phyloP scores from a whole-genome alignment of 495 filamentous ascomycete genomes.

The Aspergillus steynii region DNA sequence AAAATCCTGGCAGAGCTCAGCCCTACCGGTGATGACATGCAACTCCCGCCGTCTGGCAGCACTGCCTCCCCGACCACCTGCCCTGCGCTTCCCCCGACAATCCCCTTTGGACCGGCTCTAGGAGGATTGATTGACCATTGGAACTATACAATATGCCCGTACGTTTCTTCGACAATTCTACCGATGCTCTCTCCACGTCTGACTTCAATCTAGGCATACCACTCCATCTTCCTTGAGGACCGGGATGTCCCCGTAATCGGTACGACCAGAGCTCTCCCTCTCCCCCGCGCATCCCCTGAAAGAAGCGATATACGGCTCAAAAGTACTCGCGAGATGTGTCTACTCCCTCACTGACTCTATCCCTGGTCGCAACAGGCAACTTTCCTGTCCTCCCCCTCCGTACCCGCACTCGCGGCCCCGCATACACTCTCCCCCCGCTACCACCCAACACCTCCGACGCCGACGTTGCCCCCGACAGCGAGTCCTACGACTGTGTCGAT shows the following conservation, averaged over 20 bases:
- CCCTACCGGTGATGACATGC: conserved; percentile 39
- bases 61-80: conserved; percentile 24
- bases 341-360: conserved; percentile 1
- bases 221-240: conserved; percentile 89
- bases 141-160: conserved; percentile 51
- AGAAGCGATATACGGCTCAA: conserved; percentile 9
- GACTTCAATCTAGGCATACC: conserved; percentile 67
- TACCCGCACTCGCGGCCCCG: conserved; percentile 88
- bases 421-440: conserved; percentile 77
- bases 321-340: conserved; percentile 14
- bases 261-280: conserved; percentile 31
- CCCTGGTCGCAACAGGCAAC: conserved; percentile 60
- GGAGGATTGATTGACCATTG: conserved; percentile 14
- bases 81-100: conserved; percentile 16
- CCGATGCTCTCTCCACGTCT: neutral
- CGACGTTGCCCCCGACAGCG: conserved; percentile 77
- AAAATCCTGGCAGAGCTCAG: conserved; percentile 38
- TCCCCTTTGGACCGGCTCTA: conserved; percentile 25
- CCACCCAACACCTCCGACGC: conserved; percentile 65
- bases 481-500: conserved; percentile 92
- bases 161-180: conserved; percentile 19
- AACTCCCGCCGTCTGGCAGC: conserved; percentile 29
- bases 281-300: conserved; percentile 18
- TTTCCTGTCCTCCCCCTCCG: conserved; percentile 93
- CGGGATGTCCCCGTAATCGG: conserved; percentile 66